Conservation (phyloP, 371 early-diverging fungal genomes). For the Nematocida ironsii region DNA sequence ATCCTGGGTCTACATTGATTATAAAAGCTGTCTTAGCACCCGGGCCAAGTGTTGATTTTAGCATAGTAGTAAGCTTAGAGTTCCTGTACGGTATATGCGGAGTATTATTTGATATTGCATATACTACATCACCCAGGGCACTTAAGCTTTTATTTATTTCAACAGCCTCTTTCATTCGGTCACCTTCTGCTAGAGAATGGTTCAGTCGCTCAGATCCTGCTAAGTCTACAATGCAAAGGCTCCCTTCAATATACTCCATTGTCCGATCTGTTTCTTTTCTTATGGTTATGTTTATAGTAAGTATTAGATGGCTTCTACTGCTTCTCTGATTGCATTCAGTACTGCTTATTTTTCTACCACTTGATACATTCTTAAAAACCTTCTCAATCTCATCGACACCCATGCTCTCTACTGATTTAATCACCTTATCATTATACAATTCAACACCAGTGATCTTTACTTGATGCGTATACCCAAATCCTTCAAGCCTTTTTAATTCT, state of each 20-base stretch:
- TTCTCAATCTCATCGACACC: slow-evolving; percentile 74
- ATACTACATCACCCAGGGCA: slow-evolving; percentile 85
- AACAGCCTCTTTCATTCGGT: slow-evolving; percentile 84
- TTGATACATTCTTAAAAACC: slow-evolving; percentile 75
- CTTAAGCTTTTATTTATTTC: slow-evolving; percentile 90
- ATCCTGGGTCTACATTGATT: slow-evolving; percentile 76
- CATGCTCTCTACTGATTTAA: slow-evolving; percentile 73
- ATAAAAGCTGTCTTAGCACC: slow-evolving; percentile 95
- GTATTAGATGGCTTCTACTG: slow-evolving; percentile 83
- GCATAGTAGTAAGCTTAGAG: slow-evolving; percentile 85
- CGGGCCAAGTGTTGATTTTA: slow-evolving; percentile 80
- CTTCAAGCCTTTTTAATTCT: slow-evolving; percentile 73
- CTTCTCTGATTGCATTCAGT: slow-evolving; percentile 88
- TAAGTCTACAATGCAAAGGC: slow-evolving; percentile 88
- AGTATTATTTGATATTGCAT: slow-evolving; percentile 75
- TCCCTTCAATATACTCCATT: slow-evolving; percentile 74
- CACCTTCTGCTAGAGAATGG: slow-evolving; percentile 80
- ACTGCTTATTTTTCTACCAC: slow-evolving; percentile 79
- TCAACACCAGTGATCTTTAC: slow-evolving; percentile 83
- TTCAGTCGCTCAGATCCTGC: slow-evolving; percentile 96
- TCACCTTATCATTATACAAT: slow-evolving; percentile 88
- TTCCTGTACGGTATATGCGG: slow-evolving; percentile 88
- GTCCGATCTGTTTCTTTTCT: slow-evolving; percentile 74
- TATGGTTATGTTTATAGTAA: slow-evolving; percentile 71
- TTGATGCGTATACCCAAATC: slow-evolving; percentile 80